Conservation (phyloP, 2,329 filamentous ascomycete species). For the Clarireedia hainanense region DNA sequence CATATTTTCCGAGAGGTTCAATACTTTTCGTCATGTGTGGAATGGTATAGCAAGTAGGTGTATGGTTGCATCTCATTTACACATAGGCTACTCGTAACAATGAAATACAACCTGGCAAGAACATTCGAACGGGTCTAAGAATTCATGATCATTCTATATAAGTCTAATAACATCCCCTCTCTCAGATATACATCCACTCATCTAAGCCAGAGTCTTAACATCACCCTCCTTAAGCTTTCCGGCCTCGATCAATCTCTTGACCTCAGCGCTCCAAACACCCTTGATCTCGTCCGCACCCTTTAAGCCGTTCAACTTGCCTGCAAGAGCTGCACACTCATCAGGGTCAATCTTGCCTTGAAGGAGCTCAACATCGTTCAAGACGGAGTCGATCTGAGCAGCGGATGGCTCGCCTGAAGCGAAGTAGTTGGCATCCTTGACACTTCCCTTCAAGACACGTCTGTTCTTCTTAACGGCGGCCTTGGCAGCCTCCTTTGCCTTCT, state of each 20-base stretch:
- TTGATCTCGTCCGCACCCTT: constrained; percentile 83
- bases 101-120: too few species aligned
- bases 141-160: constrained; percentile 2
- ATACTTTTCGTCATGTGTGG: too few species aligned
- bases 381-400: constrained; percentile 71
- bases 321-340: constrained; percentile 81
- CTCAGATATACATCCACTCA: neutral
- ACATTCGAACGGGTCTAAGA: too few species aligned
- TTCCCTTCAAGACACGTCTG: constrained; percentile 90
- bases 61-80: neutral
- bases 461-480: constrained; percentile 99
- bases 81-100: too few species aligned
- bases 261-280: constrained; percentile 70
- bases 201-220: constrained; percentile 51
- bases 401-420: constrained; percentile 65
- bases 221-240: constrained; percentile 86
- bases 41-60: too few species aligned
- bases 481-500: constrained; percentile 97
- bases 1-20: too few species aligned
- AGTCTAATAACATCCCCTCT: neutral
- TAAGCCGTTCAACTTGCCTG: constrained; percentile 69
- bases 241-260: constrained; percentile 66
- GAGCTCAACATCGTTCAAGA: constrained; percentile 77
- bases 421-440: constrained; percentile 97
- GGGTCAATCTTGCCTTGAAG: constrained; percentile 82